Evolutionary conservation across 75 land plant genomes (phyloP), one percentile per base, ranked within the genome.

Genomic region (Pinus taeda): DNA sequence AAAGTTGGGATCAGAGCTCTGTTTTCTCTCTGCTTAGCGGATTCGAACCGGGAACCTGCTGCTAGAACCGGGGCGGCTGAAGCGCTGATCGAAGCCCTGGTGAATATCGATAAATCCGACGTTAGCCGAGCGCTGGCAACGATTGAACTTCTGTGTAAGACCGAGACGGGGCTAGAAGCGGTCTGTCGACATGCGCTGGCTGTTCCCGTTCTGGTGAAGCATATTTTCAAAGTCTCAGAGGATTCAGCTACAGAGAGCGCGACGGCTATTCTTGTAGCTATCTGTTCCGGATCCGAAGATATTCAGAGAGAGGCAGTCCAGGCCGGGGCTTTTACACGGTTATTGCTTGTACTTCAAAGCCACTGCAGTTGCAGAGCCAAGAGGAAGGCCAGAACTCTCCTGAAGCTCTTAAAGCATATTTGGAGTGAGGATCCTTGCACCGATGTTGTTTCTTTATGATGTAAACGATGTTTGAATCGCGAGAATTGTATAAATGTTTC

Each of bases 311-410:
- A 80, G 55, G 90, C 90, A 0, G 77, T 91, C n/a, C 37, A 42
- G 2, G 85, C 76, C 30, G 96, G 96, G 24, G 81, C 85, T 55
- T 77, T 91, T 77, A 86, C 85, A 17, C 91, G 89, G 79, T 76
- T 93, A 75, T 64, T 93, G 74, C 77, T 91, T 36, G 78, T 93
- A 29, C 64, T 93, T 2, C 96, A 91, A 74, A 86, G 90, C 77
- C 90, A 93, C 77, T 89, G 91, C 70, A 79, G 80, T 55, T 77
- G 39, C n/a, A 80, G 85, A 70, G 80, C 86, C 14, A 91, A 88
- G 79, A 75, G 73, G 14, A 91, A 89, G 79, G 91, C 90, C 13
- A 84, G 87, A 60, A 83, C 75, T 4, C 67, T 91, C 85, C 87
- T 93, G 17, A 91, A 84, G 85, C 74, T 91, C 57, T 85, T 93